Conservation (phyloP, 2,329 filamentous ascomycete species). For the Colletotrichum sansevieriae region DNA sequence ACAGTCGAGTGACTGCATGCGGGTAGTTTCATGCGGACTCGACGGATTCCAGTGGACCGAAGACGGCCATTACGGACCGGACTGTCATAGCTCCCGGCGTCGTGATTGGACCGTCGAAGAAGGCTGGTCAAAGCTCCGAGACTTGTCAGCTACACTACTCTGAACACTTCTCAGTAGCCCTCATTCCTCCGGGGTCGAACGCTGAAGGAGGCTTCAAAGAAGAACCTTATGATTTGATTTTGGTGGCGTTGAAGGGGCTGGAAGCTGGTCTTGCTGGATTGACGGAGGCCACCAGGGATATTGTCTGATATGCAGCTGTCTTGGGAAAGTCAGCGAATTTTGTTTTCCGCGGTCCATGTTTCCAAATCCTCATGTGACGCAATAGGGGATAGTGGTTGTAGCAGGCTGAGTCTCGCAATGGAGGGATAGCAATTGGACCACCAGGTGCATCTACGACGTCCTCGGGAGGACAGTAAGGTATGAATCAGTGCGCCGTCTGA, state of each 20-base stretch:
- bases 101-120: neutral
- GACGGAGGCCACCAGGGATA: neutral
- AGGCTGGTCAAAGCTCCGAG: neutral
- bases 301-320: conserved; percentile 1
- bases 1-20: neutral
- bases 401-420: neutral
- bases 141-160: neutral
- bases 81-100: neutral
- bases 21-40: neutral
- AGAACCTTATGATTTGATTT: neutral
- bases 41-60: neutral
- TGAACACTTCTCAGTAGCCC: neutral
- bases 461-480: neutral
- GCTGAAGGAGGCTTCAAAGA: neutral
- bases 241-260: neutral
- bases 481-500: conserved; percentile 1
- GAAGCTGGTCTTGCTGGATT: neutral
- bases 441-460: neutral
- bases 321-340: neutral
- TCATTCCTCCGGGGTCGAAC: no score
- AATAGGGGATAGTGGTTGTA: neutral
- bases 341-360: neutral
- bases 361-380: neutral
- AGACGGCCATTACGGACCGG: neutral
- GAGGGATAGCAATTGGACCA: neutral